Evolutionary conservation across 2,329 filamentous ascomycete species (phyloP).

Genomic region (Aspergillus udagawae): DNA sequence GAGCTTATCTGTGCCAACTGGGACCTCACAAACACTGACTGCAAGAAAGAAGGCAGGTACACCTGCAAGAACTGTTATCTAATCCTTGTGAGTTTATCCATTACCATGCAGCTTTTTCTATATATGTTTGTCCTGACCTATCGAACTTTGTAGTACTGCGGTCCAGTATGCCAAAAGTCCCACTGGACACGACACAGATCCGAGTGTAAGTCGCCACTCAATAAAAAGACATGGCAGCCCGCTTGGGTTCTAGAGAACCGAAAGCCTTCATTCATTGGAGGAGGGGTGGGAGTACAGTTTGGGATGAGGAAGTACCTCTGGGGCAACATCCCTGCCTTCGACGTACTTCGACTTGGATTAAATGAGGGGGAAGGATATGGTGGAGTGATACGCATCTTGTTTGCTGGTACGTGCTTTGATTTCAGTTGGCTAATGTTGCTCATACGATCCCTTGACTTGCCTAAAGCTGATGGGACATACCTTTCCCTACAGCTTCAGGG

Average conservation of each 20-base stretch:
- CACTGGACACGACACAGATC: constrained; percentile 5
- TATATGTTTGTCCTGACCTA: no score
- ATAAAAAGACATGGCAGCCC: constrained; percentile 1
- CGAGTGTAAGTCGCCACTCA: not conserved
- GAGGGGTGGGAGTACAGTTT: not conserved
- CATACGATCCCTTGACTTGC: no score
- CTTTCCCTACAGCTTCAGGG: constrained; percentile 37
- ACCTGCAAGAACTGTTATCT: no score
- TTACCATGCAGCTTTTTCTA: no score
- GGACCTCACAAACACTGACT: no score
- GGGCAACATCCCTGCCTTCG: constrained; percentile 41
- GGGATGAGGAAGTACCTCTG: constrained; percentile 33
- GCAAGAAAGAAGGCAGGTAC: no score
- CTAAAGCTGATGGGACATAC: not conserved
- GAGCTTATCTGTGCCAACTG: no score
- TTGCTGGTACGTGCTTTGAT: constrained; percentile 23
- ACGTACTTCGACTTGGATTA: constrained; percentile 32
- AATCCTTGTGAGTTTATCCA: no score
- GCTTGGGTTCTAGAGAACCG: not conserved
- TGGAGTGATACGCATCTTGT: constrained; percentile 29
- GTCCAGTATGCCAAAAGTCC: constrained; percentile 1
- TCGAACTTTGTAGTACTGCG: constrained; percentile 4
- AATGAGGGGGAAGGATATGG: constrained; percentile 24
- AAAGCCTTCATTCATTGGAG: not conserved
- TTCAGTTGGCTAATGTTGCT: no score